Evolutionary conservation across 495 filamentous ascomycete genomes (phyloP), one percentile per base, ranked within the genome.

Genomic region (Pyrenula massariospora): DNA sequence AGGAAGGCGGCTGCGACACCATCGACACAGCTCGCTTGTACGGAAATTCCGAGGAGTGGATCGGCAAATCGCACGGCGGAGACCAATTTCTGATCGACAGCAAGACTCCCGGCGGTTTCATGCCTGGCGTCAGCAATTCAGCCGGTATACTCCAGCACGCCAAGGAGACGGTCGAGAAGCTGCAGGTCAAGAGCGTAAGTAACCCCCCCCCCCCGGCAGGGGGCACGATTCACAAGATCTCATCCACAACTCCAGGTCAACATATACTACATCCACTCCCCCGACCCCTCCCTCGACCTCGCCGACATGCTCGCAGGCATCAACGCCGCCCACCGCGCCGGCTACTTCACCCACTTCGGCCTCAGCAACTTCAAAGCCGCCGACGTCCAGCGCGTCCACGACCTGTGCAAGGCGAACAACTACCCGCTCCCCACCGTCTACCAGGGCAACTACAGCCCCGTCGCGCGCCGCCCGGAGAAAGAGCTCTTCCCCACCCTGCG

Each of bases 381-480:
- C 1, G 67, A 77, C 22, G 73, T 79, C 15, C 59, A 68, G 48
- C 65, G 73, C 55, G 68, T 75, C n/a, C 64, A 72, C 57, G 65
- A 70, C 42, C 59, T 73, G 56, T 65, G 64, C 49, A 65, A 65
- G 11, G 62, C 65, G 51, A 71, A 73, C 25, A 64, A 66, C 22
- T 78, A 71, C 31, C 64, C 76, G 10, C 60, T 72, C 24, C 78
- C 79, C 0, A 68, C 57, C 11, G 73, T 82, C n/a, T 81, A 71
- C 56, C 76, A 82, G 59, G 78, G 77, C 2, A 75, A 72, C 52
- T 81, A 80, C 63, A 72, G 64, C 50, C 66, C 76, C 25, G 64
- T 78, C 3, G 65, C 65, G 3, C 71, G 77, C 0, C 59, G 63
- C 3, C 24, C 55, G 8, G 80, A 84, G 47, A 66, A 24, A 2